Conservation (phyloP, 495 filamentous ascomycete genomes). For the Talaromyces adpressus region DNA sequence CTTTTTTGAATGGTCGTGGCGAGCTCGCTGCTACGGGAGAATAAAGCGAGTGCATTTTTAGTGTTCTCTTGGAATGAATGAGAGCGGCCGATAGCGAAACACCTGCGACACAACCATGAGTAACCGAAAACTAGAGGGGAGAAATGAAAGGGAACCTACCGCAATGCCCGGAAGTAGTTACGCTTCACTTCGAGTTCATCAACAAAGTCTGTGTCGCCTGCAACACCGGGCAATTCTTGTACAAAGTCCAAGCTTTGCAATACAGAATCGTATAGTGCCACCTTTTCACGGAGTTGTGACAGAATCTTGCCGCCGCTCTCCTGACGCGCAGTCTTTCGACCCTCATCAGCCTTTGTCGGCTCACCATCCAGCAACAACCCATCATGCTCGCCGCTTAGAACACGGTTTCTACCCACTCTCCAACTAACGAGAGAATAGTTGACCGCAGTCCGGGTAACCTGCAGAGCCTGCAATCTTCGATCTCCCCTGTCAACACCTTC, state of each 20-base stretch:
- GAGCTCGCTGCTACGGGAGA: constrained; percentile 58
- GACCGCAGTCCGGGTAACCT: constrained; percentile 85
- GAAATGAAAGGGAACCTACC: constrained; percentile 40
- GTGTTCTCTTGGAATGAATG: constrained; percentile 65
- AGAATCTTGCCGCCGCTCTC: constrained; percentile 60
- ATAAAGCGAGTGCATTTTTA: constrained; percentile 81
- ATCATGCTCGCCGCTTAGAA: constrained; percentile 73
- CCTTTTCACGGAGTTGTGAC: constrained; percentile 74
- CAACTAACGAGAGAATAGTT: constrained; percentile 91
- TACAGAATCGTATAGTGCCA: constrained; percentile 88
- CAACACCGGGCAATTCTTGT: constrained; percentile 82
- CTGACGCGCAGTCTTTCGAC: constrained; percentile 47
- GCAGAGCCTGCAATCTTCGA: constrained; percentile 81
- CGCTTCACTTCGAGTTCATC: constrained; percentile 69
- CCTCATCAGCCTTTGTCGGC: constrained; percentile 38
- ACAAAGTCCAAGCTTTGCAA: constrained; percentile 85
- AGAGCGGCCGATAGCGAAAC: constrained; percentile 76
- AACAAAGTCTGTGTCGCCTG: constrained; percentile 72
- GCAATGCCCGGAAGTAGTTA: constrained; percentile 81
- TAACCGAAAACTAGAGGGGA: constrained; percentile 4
- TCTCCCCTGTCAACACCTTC: constrained; percentile 85
- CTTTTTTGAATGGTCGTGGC: constrained; percentile 30
- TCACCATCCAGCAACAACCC: constrained; percentile 57
- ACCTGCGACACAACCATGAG: constrained; percentile 40
- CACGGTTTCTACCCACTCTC: constrained; percentile 88